These are phyloP conservation scores for Pyrenophora teres DNA, from an alignment of 2,329 filamentous ascomycete genomes.

Conservation along the genomic window DNA sequence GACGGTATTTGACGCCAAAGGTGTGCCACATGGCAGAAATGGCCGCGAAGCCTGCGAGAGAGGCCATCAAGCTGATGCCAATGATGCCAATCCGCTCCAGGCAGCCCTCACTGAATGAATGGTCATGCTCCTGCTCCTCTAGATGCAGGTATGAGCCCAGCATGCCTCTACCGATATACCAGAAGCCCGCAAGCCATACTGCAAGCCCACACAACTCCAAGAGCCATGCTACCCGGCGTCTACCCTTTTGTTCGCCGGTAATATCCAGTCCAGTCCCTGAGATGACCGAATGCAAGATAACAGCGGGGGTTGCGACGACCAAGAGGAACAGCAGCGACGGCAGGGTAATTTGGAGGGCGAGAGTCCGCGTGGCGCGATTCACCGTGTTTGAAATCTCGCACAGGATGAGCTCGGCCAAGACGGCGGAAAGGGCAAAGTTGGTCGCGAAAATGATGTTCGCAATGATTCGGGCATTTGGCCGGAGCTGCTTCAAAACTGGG, in stretches of 20 bases:
- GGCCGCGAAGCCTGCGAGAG: slow-evolving; percentile 87
- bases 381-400: slow-evolving; percentile 81
- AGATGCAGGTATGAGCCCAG: slow-evolving; percentile 59
- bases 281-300: slow-evolving; percentile 73
- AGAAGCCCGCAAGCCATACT: slow-evolving; percentile 74
- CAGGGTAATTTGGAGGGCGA: slow-evolving; percentile 72
- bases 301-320: slow-evolving; percentile 74
- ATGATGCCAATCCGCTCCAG: slow-evolving; percentile 76
- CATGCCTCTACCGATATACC: slow-evolving; percentile 72
- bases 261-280: slow-evolving; percentile 65
- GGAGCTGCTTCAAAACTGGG: slow-evolving; percentile 47
- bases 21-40: slow-evolving; percentile 86
- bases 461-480: slow-evolving; percentile 43
- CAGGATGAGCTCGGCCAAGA: slow-evolving; percentile 79
- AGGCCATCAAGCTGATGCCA: slow-evolving; percentile 82
- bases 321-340: slow-evolving; percentile 73
- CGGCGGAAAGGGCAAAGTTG: slow-evolving; percentile 76
- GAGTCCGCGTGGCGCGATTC: slow-evolving; percentile 67
- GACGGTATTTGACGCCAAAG: slow-evolving; percentile 68
- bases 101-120: slow-evolving; percentile 60
- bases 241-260: slow-evolving; percentile 61
- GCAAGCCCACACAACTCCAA: slow-evolving; percentile 67
- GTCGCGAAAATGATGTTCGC: slow-evolving; percentile 72
- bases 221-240: slow-evolving; percentile 65
- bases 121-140: slow-evolving; percentile 48